Conservation (phyloP, 306 rosid species). For the Rosa rugosa region DNA sequence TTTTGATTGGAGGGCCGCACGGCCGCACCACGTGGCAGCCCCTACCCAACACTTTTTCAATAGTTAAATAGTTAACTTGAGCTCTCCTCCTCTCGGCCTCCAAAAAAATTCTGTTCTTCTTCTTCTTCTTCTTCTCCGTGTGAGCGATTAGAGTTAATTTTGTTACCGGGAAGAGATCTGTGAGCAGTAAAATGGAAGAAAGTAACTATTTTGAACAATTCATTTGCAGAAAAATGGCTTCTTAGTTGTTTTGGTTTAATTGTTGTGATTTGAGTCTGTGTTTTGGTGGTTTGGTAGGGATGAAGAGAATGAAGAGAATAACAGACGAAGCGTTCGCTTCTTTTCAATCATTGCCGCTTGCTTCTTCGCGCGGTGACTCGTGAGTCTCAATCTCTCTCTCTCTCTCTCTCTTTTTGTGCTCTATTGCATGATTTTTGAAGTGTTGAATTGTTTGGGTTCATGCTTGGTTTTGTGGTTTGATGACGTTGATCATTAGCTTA, state of each 20-base stretch:
- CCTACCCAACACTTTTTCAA: too few species aligned
- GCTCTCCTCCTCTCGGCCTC: not conserved
- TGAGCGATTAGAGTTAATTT: constrained; percentile 9
- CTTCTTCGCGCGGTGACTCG: constrained; percentile 70
- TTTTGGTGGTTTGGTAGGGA: constrained; percentile 27
- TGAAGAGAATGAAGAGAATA: constrained; percentile 79
- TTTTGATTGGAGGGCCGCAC: too few species aligned
- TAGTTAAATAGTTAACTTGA: too few species aligned
- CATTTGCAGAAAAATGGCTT: not conserved
- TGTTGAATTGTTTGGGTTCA: constrained; percentile 17
- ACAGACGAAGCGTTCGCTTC: constrained; percentile 50
- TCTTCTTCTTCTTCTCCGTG: not conserved
- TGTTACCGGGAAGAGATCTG: constrained; percentile 24
- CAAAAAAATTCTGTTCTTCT: not conserved
- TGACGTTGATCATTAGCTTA: constrained; percentile 11
- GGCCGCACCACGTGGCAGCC: too few species aligned
- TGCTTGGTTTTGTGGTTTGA: not conserved
- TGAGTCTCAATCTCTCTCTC: constrained; percentile 25
- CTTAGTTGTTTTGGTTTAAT: not conserved
- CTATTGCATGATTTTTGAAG: not conserved
- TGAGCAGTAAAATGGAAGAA: not conserved
- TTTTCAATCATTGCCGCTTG: constrained; percentile 62
- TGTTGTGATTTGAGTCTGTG: not conserved
- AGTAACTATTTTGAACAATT: not conserved
- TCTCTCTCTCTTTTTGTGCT: not conserved